Evolutionary conservation across 2,329 filamentous ascomycete genomes (phyloP), one percentile per base, ranked within the genome.

Genomic region (Trichoderma semiorbis): DNA sequence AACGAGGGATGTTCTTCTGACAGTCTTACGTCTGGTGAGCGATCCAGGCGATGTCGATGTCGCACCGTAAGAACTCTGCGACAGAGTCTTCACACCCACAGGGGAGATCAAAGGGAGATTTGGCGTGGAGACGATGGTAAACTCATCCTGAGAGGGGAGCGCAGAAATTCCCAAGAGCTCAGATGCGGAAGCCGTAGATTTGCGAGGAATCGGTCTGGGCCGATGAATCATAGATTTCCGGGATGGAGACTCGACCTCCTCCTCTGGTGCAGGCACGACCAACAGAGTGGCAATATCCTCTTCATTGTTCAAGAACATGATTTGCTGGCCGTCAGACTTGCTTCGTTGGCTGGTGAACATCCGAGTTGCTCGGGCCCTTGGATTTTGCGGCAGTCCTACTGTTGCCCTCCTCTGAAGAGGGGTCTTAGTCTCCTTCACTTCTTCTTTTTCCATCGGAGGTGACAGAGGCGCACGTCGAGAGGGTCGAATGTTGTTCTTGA

Each of bases 261-360:
- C 64, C 3, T 82, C 84, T 12, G 79, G 11, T 30, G 30, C 26
- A 24, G 39, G 34, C n/a, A 47, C 50, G 64, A 47, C 57, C 36
- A 28, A 11, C n/a, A 43, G n/a, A 28, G 26, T 24, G 12, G n/a
- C 39, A 6, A 8, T 53, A 12, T 50, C 26, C 14, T 86, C 82
- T 69, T 89, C 87, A 64, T 85, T 83, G 72, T 88, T 89, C 64
- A 89, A 78, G 69, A 88, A 84, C 84, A 89, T 85, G 60, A 89
- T 83, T 5, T 84, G 88, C 72, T 85, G 83, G 28, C 85, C 67
- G 79, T 82, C 69, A 75, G 75, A 64, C 71, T 71, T 58, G 64
- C 70, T 5, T 68, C 73, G 74, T 14, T 81, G 81, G 32, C 78
- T 75, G 16, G 75, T 72, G 3, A 79, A 69, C 18, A 74, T 67